Conservation (phyloP, 1,284 basidiomycete genomes). For the Leccinum variabile region DNA sequence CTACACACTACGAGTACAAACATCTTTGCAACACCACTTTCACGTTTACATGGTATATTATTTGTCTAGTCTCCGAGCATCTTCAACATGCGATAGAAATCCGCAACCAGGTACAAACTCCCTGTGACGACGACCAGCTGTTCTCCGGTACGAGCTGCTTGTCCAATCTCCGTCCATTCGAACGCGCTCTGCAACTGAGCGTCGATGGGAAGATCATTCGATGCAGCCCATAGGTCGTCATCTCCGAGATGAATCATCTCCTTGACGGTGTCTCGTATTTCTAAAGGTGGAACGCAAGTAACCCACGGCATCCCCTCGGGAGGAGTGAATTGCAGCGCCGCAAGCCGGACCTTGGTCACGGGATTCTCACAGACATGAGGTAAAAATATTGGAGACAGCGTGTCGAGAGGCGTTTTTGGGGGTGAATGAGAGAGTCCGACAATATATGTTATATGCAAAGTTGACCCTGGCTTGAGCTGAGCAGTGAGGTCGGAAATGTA, state of each 20-base stretch:
- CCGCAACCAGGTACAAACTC: slow-evolving; percentile 88
- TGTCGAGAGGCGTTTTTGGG: slow-evolving; percentile 72
- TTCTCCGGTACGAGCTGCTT: slow-evolving; percentile 14
- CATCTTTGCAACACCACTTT: neutral
- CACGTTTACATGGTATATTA: neutral
- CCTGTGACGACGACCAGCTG: slow-evolving; percentile 76
- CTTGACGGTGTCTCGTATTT: slow-evolving; percentile 46
- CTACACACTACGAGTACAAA: neutral
- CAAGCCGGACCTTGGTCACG: slow-evolving; percentile 45
- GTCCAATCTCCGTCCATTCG: slow-evolving; percentile 42
- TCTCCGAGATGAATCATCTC: slow-evolving; percentile 39
- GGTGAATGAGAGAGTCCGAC: slow-evolving; percentile 80
- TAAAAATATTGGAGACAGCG: slow-evolving; percentile 63
- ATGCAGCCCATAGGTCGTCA: slow-evolving; percentile 45
- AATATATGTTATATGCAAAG: slow-evolving; percentile 61
- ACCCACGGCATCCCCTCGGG: slow-evolving; percentile 95
- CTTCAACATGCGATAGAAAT: slow-evolving; percentile 68
- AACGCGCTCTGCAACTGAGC: slow-evolving; percentile 40
- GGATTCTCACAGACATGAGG: slow-evolving; percentile 27
- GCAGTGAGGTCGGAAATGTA: slow-evolving; percentile 58
- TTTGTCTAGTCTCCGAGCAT: slow-evolving; percentile 14
- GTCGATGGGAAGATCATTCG: slow-evolving; percentile 32
- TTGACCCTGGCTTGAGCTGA: slow-evolving; percentile 27
- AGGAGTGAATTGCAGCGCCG: slow-evolving; percentile 62
- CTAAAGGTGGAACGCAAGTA: slow-evolving; percentile 51